Evolutionary conservation across 441 rosid species (phyloP).

Genomic region (Populus trichocarpa): DNA sequence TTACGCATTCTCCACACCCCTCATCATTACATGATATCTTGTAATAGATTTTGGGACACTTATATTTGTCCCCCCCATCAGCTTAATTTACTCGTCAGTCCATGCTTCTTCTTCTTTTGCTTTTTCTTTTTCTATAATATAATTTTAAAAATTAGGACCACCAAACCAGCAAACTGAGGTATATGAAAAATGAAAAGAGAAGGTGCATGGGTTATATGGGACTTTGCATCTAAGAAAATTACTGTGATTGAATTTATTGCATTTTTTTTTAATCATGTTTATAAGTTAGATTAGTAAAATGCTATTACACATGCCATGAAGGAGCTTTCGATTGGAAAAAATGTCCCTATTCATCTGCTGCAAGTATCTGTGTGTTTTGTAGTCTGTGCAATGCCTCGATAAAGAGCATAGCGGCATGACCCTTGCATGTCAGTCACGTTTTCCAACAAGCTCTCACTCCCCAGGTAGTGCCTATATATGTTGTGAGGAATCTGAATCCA

Average conservation of each 20-base stretch:
- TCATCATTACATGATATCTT: constrained; percentile 28
- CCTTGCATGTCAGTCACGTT: not conserved
- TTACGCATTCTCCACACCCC: not conserved
- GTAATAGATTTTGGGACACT: constrained; percentile 7
- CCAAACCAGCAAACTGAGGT: not conserved
- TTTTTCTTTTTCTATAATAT: too few relatives aligned
- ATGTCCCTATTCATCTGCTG: too few relatives aligned
- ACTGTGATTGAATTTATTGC: not conserved
- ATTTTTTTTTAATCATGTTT: not conserved
- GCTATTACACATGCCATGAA: not conserved
- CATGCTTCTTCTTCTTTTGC: too few relatives aligned
- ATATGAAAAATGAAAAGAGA: too few relatives aligned
- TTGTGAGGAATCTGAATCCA: not conserved
- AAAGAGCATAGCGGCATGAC: not conserved
- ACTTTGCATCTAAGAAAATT: too few relatives aligned
- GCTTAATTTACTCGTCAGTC: too few relatives aligned
- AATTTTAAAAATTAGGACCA: not conserved
- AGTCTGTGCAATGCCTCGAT: too few relatives aligned
- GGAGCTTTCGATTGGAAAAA: not conserved
- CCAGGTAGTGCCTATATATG: not conserved
- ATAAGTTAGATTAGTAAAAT: not conserved
- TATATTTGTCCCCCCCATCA: too few relatives aligned
- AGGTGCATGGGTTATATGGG: too few relatives aligned
- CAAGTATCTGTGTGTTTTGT: too few relatives aligned
- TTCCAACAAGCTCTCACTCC: not conserved